Base-by-base conservation (phyloP, 306 rosid species). In the Cajanus cajan region DNA sequence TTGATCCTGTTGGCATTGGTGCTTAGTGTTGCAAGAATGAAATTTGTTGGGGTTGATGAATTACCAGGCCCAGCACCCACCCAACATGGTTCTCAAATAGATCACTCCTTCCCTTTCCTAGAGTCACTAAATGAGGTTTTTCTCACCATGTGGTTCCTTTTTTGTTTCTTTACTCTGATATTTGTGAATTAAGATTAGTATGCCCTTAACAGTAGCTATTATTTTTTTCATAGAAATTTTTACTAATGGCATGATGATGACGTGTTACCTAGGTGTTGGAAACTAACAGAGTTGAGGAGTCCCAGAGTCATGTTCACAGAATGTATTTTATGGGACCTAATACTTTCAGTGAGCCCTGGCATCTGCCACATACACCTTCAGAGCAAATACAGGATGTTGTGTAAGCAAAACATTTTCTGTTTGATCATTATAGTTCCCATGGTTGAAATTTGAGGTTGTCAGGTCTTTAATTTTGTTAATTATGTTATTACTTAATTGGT, bases 291-390 rank as follows among this genome's bases (percentile, higher is more conserved):
- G 99, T 90, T 13, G 99, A 93, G 89, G 99, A 96, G 85, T 93
- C 98, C 48, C 97, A 91, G 78, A 93, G 93, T 84, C 99, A 96
- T 78, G 98, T 93, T 81, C 96, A 96, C 68, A 88, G 99, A 78
- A 85, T 96, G 99, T 96, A 91, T 84, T 96, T 96, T 66, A 91
- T 93, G 96, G 99, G 99, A 76, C 98, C 99, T 25, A 96, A 96
- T 88, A 93, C 99, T 28, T 93, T 93, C 80, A 81, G 98, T 19
- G 94, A 96, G 67, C 97, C 99, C 77, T 96, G 99, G 99, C 94
- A 96, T 84, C 92, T 96, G 45, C 95, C 98, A 4, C 93, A 90
- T 82, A 83, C 96, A 43, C 97, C 97, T 76, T 93, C 98, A 2
- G 98, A 93, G 72, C 96, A 90, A 82, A 92, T 96, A 82, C 86